A percentile compares a stretch with the other conserved stretches of the same genome.
phyloP scores from a whole-genome alignment of 2,329 filamentous ascomycete genomes.

The Arthroderma uncinatum region DNA sequence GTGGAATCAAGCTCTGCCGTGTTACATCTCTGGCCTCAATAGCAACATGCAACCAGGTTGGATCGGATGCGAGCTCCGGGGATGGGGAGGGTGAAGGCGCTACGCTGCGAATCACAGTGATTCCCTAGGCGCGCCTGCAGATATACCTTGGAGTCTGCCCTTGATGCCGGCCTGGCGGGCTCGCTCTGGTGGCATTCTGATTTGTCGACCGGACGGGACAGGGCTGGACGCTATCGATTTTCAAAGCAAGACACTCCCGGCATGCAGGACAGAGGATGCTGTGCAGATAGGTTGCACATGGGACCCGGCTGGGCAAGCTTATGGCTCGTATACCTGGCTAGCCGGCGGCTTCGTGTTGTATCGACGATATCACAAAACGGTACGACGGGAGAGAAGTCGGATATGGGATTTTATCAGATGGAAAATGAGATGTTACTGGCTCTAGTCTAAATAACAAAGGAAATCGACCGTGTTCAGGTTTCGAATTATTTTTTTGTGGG shows the following conservation, averaged over 20 bases:
- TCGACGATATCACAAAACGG: no score
- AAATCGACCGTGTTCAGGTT: not conserved
- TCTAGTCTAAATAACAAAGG: slow-evolving; percentile 4
- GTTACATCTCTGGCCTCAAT: not conserved
- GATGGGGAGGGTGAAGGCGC: not conserved
- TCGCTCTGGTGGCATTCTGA: not conserved
- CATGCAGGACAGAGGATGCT: not conserved
- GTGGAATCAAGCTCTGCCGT: not conserved
- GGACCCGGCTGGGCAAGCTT: not conserved
- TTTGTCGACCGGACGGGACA: not conserved
- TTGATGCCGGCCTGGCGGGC: not conserved
- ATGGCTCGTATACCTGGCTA: not conserved
- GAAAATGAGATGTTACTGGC: not conserved
- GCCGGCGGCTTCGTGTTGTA: no score
- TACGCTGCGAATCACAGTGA: not conserved
- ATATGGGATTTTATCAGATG: no score
- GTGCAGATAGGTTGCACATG: not conserved
- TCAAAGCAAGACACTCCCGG: not conserved
- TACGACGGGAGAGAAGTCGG: no score
- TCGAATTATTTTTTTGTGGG: slow-evolving; percentile 3
- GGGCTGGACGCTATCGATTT: not conserved
- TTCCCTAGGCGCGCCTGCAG: not conserved
- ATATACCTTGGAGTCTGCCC: not conserved
- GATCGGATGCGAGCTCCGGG: not conserved
- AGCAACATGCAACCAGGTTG: not conserved